Base-by-base conservation (phyloP, 202 grass and related monocot genomes). In the Elaeis oleifera region DNA sequence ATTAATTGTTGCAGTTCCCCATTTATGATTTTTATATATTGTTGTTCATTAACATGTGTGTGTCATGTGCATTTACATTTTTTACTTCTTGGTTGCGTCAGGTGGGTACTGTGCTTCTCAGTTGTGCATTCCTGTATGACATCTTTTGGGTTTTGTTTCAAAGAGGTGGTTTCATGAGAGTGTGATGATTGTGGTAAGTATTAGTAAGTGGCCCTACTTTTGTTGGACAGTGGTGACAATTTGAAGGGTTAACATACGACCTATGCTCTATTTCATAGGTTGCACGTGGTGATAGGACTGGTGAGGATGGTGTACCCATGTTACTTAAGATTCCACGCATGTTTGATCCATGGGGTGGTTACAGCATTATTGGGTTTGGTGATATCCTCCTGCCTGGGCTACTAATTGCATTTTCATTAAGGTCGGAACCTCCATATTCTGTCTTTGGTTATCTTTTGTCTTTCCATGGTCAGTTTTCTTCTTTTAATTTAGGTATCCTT, bases 131-230 rank as follows among this genome's bases (percentile, higher is more conserved):
- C 76, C 72, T 99, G 67, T 99, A 99, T 73, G 94, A 99, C 61
- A 94, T 99, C 61, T 99, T 99, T 62, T 99, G 94, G 94, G 94
- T 99, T 72, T 99, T 51, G 62, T 99, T 68, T 99, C 94, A 55
- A 99, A 99, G 77, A 81, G 84, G 68, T 87, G 64, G 80, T 99
- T 99, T 74, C 88, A 92, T 80, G 88, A 99, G 82, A 94, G 94
- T 73, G 94, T 99, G 54, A 92, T 99, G 94, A 99, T 99, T 78
- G 94, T 99, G 71, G 94, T 99, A 84, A 31, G 88, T 82, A 66
- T 74, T 57, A 15, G 65, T 39, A 32, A 24, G 57, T 67, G 59
- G 54, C 6, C 2, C 48, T 36, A 51, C 6, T 60, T 53, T 60
- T 51, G 18, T 28, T 39, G 3, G 24, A 51, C 59, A 26, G 21